Conservation (phyloP, 441 rosid species). For the Populus hybrid region DNA sequence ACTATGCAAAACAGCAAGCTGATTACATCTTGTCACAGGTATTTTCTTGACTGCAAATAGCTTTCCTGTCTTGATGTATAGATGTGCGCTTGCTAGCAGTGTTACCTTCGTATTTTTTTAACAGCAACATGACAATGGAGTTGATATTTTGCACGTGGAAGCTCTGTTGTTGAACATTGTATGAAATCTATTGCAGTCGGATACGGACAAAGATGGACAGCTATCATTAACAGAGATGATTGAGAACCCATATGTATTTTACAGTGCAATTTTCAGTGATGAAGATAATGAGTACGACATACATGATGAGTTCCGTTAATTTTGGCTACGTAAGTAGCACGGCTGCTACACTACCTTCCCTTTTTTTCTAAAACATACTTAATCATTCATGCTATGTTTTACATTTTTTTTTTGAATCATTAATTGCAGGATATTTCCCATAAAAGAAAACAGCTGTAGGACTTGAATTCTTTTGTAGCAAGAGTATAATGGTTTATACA, state of each 20-base stretch:
- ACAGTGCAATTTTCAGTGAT: conserved; percentile 79
- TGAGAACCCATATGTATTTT: conserved; percentile 88
- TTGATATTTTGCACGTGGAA: background rate
- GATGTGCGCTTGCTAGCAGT: background rate
- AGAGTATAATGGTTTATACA: conserved; percentile 8
- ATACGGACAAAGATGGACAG: conserved; percentile 75
- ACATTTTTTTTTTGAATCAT: background rate
- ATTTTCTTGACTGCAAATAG: conserved; percentile 11
- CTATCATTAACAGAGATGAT: conserved; percentile 79
- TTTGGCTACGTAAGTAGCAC: conserved; percentile 24
- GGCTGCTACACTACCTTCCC: background rate
- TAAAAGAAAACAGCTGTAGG: background rate
- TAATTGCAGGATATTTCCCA: conserved; percentile 24
- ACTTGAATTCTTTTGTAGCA: conserved; percentile 13
- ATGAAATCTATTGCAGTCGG: conserved; percentile 58
- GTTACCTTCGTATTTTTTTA: background rate
- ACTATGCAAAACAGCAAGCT: conserved; percentile 93
- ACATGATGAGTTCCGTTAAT: conserved; percentile 85
- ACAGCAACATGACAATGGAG: background rate
- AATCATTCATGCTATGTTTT: background rate
- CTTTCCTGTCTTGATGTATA: background rate
- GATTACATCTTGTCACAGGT: conserved; percentile 91
- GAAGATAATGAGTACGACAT: conserved; percentile 59
- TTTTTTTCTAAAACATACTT: too few species aligned
- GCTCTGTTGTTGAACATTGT: conserved; percentile 8